phyloP scores from a whole-genome alignment of 345 rosid genomes.

The Boechera retrofracta region DNA sequence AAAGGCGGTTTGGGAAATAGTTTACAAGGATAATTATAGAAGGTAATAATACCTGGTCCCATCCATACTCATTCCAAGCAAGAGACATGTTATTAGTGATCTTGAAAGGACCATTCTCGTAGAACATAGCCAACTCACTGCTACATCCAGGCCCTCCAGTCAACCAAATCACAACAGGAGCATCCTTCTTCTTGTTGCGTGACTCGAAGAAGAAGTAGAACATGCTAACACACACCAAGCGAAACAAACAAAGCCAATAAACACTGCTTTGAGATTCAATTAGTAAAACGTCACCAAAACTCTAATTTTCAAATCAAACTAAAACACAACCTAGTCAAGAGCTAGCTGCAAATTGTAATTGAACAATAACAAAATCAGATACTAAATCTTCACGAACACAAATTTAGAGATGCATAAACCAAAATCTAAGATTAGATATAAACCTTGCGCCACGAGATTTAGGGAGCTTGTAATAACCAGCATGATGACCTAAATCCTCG shows the following conservation, averaged over 20 bases:
- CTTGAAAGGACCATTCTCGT: slow-evolving; percentile 94
- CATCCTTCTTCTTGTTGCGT: slow-evolving; percentile 71
- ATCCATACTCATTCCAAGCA: slow-evolving; percentile 84
- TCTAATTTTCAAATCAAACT: slow-evolving; percentile 2
- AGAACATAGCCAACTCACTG: slow-evolving; percentile 96
- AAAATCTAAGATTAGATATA: slow-evolving; percentile 3
- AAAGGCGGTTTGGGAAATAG: neutral
- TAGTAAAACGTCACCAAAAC: neutral
- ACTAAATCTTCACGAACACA: slow-evolving; percentile 12
- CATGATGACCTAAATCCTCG: slow-evolving; percentile 90
- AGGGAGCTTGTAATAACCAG: slow-evolving; percentile 87
- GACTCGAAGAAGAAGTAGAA: slow-evolving; percentile 99
- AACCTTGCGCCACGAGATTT: slow-evolving; percentile 84
- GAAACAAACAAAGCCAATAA: slow-evolving; percentile 4
- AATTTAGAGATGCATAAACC: neutral
- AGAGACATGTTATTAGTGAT: slow-evolving; percentile 86
- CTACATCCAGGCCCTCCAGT: slow-evolving; percentile 99
- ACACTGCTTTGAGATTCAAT: neutral
- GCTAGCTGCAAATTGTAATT: neutral
- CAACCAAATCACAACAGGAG: slow-evolving; percentile 96
- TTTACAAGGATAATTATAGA: neutral
- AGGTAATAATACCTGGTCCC: slow-evolving; percentile 73
- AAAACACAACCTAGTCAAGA: slow-evolving; percentile 18
- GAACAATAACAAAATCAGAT: slow-evolving; percentile 5
- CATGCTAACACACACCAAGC: slow-evolving; percentile 58